Evolutionary conservation across 768 basidiomycete species (phyloP).

Genomic region (Russula vinacea): DNA sequence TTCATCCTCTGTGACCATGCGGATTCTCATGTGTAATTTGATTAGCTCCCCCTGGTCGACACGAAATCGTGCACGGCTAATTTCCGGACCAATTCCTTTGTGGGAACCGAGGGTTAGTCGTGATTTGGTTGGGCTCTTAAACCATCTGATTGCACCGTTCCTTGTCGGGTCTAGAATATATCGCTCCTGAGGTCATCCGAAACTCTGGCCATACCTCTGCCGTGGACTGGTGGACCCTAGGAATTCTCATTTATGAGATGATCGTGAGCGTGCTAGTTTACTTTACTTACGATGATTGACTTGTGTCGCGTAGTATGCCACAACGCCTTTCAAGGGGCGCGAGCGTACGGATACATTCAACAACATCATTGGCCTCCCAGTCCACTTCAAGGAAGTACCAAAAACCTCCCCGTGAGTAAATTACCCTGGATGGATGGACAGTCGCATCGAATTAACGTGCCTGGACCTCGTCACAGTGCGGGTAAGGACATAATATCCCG

Average conservation of each 20-base stretch:
- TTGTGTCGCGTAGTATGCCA: constrained; percentile 67
- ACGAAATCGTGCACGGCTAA: constrained; percentile 97
- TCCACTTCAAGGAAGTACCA: constrained; percentile 82
- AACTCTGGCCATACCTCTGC: constrained; percentile 96
- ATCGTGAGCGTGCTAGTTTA: constrained; percentile 63
- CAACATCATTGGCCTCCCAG: constrained; percentile 86
- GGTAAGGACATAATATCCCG: constrained; percentile 86
- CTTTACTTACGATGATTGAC: constrained; percentile 30
- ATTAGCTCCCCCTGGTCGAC: constrained; percentile 86
- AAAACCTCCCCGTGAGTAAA: constrained; percentile 51
- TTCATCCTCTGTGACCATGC: neutral
- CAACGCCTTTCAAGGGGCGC: constrained; percentile 97
- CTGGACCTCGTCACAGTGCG: constrained; percentile 47
- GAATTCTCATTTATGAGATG: constrained; percentile 99
- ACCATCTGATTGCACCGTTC: constrained; percentile 21
- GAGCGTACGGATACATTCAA: constrained; percentile 94
- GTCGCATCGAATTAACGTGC: constrained; percentile 7
- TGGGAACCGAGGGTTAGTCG: constrained; percentile 88
- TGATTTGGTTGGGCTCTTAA: constrained; percentile 10
- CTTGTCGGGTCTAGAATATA: constrained; percentile 71
- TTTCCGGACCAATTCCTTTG: constrained; percentile 98
- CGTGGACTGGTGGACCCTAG: constrained; percentile 99
- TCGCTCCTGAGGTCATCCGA: constrained; percentile 97
- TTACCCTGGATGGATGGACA: neutral
- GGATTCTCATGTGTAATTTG: constrained; percentile 26